Percentiles rank a stretch among this genome's conserved stretches.
Evolutionary conservation across 345 rosid species (phyloP).

Genomic region (Hypericum androsaemum): DNA sequence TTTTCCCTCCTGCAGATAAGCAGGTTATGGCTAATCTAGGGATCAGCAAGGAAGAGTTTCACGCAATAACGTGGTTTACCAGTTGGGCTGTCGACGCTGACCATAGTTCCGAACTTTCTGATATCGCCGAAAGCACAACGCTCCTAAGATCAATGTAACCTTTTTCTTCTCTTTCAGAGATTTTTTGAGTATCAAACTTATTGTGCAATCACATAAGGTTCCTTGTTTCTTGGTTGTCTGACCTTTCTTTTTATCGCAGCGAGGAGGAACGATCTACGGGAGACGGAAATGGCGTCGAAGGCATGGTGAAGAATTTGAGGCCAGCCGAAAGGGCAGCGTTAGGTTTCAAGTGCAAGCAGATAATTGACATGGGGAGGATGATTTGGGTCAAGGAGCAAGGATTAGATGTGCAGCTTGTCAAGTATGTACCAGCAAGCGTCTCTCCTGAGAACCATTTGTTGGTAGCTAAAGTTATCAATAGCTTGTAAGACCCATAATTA

Average conservation of each 20-base stretch:
- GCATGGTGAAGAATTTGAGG: constrained; percentile 50
- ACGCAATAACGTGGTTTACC: constrained; percentile 71
- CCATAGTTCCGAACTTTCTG: constrained; percentile 54
- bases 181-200: not conserved
- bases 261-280: constrained; percentile 25
- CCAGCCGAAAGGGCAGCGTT: constrained; percentile 56
- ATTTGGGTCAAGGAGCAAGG: constrained; percentile 54
- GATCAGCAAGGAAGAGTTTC: constrained; percentile 58
- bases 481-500: no score
- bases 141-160: constrained; percentile 29
- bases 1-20: constrained; percentile 41
- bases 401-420: constrained; percentile 45
- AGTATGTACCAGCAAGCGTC: constrained; percentile 58
- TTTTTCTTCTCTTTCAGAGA: not conserved
- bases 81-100: constrained; percentile 99
- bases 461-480: constrained; percentile 26
- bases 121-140: constrained; percentile 24
- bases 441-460: constrained; percentile 82
- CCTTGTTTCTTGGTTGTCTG: not conserved
- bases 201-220: constrained; percentile 3
- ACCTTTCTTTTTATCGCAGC: constrained; percentile 14
- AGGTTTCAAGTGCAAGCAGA: constrained; percentile 86
- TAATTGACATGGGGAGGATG: constrained; percentile 73
- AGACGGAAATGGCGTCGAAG: constrained; percentile 41
- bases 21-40: constrained; percentile 41